Conservation (phyloP, 176 grass and related monocot genomes). For the Saccharum spontaneum region DNA sequence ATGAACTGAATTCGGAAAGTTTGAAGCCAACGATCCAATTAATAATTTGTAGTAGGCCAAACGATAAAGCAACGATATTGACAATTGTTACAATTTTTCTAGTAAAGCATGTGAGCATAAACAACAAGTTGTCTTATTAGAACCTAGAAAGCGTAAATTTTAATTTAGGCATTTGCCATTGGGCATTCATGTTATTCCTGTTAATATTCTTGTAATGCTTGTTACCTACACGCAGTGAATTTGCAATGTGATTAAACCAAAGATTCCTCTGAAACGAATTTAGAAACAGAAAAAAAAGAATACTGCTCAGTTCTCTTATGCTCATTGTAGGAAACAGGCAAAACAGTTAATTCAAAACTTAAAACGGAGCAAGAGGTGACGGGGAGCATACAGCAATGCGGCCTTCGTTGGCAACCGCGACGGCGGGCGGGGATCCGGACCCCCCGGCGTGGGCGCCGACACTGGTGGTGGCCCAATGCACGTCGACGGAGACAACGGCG, state of each 20-base stretch:
- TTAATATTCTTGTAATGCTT: background rate
- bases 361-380: background rate
- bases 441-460: background rate
- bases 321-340: background rate
- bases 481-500: constrained; percentile 8
- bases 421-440: background rate
- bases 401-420: background rate
- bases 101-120: background rate
- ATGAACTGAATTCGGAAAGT: background rate
- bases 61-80: background rate
- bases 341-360: background rate
- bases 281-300: background rate
- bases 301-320: background rate
- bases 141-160: background rate
- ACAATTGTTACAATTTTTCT: background rate
- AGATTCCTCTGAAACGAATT: background rate
- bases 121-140: background rate
- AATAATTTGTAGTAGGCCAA: background rate
- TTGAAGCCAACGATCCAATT: background rate
- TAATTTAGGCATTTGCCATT: background rate
- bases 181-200: background rate
- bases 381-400: background rate
- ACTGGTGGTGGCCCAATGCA: background rate
- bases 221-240: background rate
- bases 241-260: background rate